Percentiles rank a stretch among this genome's conserved stretches.
These are phyloP conservation scores for Breviolum minutum DNA, from an alignment of 73 alveolate species.

Conservation along the genomic window DNA sequence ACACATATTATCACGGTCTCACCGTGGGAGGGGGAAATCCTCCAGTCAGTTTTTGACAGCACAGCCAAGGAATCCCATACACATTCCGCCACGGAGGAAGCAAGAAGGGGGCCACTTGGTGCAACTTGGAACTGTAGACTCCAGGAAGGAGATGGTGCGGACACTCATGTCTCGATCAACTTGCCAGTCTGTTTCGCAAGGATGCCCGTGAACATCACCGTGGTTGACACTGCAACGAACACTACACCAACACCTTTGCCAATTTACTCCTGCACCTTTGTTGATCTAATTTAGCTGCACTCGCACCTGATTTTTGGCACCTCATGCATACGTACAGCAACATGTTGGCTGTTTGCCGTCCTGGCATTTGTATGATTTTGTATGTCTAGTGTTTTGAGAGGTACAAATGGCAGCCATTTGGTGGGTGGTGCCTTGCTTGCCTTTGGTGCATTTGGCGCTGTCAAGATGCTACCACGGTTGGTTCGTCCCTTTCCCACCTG, in stretches of 20 bases:
- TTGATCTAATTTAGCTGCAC: no score
- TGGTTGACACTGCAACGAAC: not conserved
- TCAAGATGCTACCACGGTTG: not conserved
- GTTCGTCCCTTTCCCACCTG: no score
- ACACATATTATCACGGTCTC: no score
- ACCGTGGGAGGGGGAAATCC: no score
- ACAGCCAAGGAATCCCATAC: conserved; percentile 11
- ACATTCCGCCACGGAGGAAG: not conserved
- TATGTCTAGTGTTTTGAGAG: not conserved
- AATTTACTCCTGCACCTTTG: conserved; percentile 12
- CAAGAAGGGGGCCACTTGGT: not conserved
- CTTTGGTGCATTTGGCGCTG: not conserved
- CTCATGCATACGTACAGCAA: not conserved
- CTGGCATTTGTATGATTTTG: no score
- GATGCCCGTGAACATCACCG: conserved; percentile 31
- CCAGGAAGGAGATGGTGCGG: not conserved
- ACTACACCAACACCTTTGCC: not conserved
- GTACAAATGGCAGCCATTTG: conserved; percentile 19
- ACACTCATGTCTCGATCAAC: no score
- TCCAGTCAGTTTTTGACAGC: not conserved
- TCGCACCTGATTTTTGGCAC: no score
- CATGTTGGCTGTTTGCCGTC: not conserved
- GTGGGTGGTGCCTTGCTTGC: conserved; percentile 6
- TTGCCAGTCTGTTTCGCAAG: not conserved
- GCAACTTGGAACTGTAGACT: not conserved